Conservation (phyloP, 768 basidiomycete species). For the Russula emetica region DNA sequence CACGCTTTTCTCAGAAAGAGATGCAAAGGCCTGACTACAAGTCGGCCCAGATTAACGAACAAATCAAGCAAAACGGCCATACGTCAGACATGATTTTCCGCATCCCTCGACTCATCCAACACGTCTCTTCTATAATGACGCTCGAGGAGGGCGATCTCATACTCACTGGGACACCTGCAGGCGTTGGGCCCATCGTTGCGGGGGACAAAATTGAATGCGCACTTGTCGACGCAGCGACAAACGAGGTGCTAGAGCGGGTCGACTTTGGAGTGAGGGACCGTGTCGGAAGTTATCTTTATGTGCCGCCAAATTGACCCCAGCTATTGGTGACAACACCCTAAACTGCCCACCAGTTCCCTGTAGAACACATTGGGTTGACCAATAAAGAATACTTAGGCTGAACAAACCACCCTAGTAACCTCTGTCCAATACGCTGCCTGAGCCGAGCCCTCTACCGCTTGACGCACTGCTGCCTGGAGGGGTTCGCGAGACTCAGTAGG, state of each 20-base stretch:
- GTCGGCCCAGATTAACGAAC: slow-evolving; percentile 67
- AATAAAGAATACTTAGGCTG: slow-evolving; percentile 40
- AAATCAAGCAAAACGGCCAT: slow-evolving; percentile 76
- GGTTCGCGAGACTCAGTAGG: slow-evolving; percentile 13
- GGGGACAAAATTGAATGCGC: slow-evolving; percentile 79
- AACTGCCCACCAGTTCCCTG: not conserved
- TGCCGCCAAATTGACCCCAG: slow-evolving; percentile 10
- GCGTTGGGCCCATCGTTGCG: slow-evolving; percentile 72
- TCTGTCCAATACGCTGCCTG: slow-evolving; percentile 29
- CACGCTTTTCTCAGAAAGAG: not conserved
- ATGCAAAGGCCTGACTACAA: not conserved
- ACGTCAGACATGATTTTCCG: slow-evolving; percentile 90
- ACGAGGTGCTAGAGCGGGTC: slow-evolving; percentile 56
- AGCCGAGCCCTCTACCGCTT: slow-evolving; percentile 27
- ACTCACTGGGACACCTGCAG: slow-evolving; percentile 87
- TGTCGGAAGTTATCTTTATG: slow-evolving; percentile 64
- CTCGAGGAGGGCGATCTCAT: slow-evolving; percentile 97
- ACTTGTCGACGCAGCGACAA: slow-evolving; percentile 49
- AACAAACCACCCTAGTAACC: slow-evolving; percentile 2
- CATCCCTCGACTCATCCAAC: slow-evolving; percentile 83
- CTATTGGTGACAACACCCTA: not conserved
- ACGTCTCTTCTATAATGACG: slow-evolving; percentile 93
- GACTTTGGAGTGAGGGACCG: slow-evolving; percentile 63
- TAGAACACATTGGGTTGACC: slow-evolving; percentile 2
- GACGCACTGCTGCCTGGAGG: slow-evolving; percentile 27